Base-by-base conservation (phyloP, 2,329 filamentous ascomycete species). In the Penicillium sclerotigenum region DNA sequence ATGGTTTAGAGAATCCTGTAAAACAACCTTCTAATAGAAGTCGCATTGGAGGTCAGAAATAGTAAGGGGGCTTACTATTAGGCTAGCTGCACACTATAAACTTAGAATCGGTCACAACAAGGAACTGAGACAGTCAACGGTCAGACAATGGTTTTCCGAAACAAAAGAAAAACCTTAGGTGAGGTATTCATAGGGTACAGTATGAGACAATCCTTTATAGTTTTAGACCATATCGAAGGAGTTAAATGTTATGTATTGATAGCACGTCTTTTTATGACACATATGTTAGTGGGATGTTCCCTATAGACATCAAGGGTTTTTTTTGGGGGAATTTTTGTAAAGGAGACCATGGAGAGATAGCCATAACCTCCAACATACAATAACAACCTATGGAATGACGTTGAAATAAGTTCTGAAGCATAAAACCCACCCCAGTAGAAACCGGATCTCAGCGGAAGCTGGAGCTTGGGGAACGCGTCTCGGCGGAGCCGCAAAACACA, bases 401-500 rank as follows among this genome's bases (percentile, higher is more conserved):
- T 49, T 40, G 33, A 40, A 48, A 48, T 28, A 48, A 40, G 47
- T 49, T n/a, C n/a, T 20, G 34, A 14, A 46, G 13, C 4, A 33
- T 46, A n/a, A 33, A 46, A 46, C 28, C 42, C 42, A 33, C 42
- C 11, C 16, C 24, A 45, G 18, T 46, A 46, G 46, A 48, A 26
- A 18, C 20, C 46, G 33, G 24, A 42, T 42, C 40, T 42, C 38
- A 26, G 14, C 40, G 33, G 41, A 34, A 36, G 52, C 22, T 43
- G 33, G 18, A 36, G 52, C 22, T 43, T 40, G 40, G 28, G 37
- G 24, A 52, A 52, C 52, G 38, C 52, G 52, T 45, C 33, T n/a
- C 26, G 20, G 50, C 51, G 45, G 53, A 46, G 34, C 53, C 41
- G 20, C 33, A 51, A n/a, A 56, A 52, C 41, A 49, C 43, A 24